Percentiles rank a stretch among this genome's conserved stretches.
phyloP scores from a whole-genome alignment of 2,329 filamentous ascomycete species.

The Fusarium dlaminii region DNA sequence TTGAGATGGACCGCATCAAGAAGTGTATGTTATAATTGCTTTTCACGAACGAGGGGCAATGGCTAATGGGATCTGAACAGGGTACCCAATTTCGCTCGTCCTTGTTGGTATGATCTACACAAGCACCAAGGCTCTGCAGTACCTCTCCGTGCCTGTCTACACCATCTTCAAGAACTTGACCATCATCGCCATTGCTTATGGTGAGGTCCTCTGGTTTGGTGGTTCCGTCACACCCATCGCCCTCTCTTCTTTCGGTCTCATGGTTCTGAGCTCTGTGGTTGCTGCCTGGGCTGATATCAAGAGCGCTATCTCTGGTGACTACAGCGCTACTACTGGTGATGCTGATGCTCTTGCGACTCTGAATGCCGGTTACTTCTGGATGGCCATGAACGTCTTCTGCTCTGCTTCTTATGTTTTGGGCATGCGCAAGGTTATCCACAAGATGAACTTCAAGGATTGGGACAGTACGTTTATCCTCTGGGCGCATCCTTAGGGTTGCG shows the following conservation, averaged over 20 bases:
- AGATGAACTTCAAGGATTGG: slow-evolving; percentile 99
- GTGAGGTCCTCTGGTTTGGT: slow-evolving; percentile 98
- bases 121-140: slow-evolving; percentile 93
- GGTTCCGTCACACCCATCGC: slow-evolving; percentile 88
- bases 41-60: neutral
- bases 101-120: slow-evolving; percentile 99
- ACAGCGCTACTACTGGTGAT: slow-evolving; percentile 49
- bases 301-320: slow-evolving; percentile 75
- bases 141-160: slow-evolving; percentile 96
- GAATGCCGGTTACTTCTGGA: slow-evolving; percentile 97
- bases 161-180: slow-evolving; percentile 99
- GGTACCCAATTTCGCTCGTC: slow-evolving; percentile 95
- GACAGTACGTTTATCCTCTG: slow-evolving; percentile 76
- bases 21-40: slow-evolving; percentile 72
- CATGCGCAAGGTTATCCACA: slow-evolving; percentile 99
- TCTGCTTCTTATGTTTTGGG: slow-evolving; percentile 87
- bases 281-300: slow-evolving; percentile 98
- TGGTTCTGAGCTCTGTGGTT: slow-evolving; percentile 94
- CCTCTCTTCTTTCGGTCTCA: slow-evolving; percentile 92
- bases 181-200: slow-evolving; percentile 97
- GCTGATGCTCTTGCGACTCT: slow-evolving; percentile 83
- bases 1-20: slow-evolving; percentile 87
- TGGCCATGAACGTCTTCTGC: slow-evolving; percentile 96
- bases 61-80: slow-evolving; percentile 55
- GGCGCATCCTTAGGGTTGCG: neutral